Evolutionary conservation across 495 filamentous ascomycete species (phyloP), one percentile per base, ranked within the genome.

Genomic region (Lophium mytilinum): DNA sequence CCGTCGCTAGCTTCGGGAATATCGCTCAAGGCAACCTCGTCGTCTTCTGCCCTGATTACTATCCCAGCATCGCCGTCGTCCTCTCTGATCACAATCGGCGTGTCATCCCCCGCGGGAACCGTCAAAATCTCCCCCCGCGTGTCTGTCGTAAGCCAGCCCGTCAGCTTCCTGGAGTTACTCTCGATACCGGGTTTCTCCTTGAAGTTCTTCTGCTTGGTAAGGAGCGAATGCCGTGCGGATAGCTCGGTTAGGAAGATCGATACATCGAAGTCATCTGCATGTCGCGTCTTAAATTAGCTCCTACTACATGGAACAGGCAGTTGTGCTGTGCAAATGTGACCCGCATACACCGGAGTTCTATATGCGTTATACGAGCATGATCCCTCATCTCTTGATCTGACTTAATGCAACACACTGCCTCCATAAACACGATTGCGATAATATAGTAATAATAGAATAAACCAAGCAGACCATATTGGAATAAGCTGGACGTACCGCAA

Each of bases 191-290:
- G 75, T 69, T 78, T 79, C 48, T 83, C 63, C 67, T 80, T 61
- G 80, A 89, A 75, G 68, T 75, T 66, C 71, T 95, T 97, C 53
- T 84, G 80, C 66, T 92, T 92, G 58, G 86, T 85, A 51, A 97
- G 79, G 9, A 98, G 77, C 14, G 88, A 85, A 75, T 97, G 92
- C 33, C 90, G 82, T n/a, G 88, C 89, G 19, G 83, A 84, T 7
- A 84, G 85, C 70, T 95, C 87, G 36, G 86, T 94, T 62, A 98
- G 80, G 73, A 96, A 98, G 58, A 97, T 83, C 15, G 88, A 85
- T 39, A 95, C 88, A 67, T 96, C 90, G 65, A 96, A 98, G 50
- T 94, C 91, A 74, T 96, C 93, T 94, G 68, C 53, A 9, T 30
- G 24, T 6, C 24, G 24, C 24, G 6, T 30, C 24, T 30, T 30